A percentile compares a stretch with the other conserved stretches of the same genome.
These are phyloP conservation scores for Pichia membranifaciens DNA, from an alignment of 805 yeast genomes.

Conservation along the genomic window DNA sequence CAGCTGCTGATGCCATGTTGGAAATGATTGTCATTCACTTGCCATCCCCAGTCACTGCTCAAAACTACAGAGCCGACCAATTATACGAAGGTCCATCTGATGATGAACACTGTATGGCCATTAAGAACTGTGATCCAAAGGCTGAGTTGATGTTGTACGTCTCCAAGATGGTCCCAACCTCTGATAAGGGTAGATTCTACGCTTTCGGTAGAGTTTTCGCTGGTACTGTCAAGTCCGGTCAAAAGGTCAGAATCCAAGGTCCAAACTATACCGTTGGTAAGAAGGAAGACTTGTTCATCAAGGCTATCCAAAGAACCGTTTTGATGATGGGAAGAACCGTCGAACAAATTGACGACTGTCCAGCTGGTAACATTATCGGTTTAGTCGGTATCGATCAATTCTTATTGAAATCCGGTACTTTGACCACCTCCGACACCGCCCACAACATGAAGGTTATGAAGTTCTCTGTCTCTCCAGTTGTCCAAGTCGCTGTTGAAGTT, in stretches of 20 bases:
- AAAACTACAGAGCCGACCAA: slow-evolving; percentile 97
- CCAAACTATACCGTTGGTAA: slow-evolving; percentile 99
- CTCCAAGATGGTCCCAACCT: slow-evolving; percentile 99
- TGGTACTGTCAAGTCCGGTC: slow-evolving; percentile 98
- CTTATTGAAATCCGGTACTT: slow-evolving; percentile 98
- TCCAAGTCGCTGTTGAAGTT: slow-evolving; percentile 98
- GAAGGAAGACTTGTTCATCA: slow-evolving; percentile 95
- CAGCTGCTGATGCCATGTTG: slow-evolving; percentile 99
- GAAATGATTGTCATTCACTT: slow-evolving; percentile 98
- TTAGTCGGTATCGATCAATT: slow-evolving; percentile 99
- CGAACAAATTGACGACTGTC: slow-evolving; percentile 98
- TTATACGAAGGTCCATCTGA: slow-evolving; percentile 98
- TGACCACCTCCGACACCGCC: slow-evolving; percentile 92
- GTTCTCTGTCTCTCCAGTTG: slow-evolving; percentile 99
- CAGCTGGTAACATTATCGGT: slow-evolving; percentile 99
- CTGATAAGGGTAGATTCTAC: slow-evolving; percentile 99
- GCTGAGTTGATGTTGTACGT: slow-evolving; percentile 99
- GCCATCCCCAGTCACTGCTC: slow-evolving; percentile 99
- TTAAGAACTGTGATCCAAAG: slow-evolving; percentile 96
- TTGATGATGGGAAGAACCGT: slow-evolving; percentile 99
- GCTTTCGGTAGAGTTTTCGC: slow-evolving; percentile 99
- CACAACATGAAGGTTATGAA: slow-evolving; percentile 99
- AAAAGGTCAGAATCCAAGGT: slow-evolving; percentile 99
- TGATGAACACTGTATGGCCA: slow-evolving; percentile 85
- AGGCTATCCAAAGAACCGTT: slow-evolving; percentile 98